A percentile compares a stretch with the other conserved stretches of the same genome.
Evolutionary conservation across 331 rosid species (phyloP).

Genomic region (Malus hybrid): DNA sequence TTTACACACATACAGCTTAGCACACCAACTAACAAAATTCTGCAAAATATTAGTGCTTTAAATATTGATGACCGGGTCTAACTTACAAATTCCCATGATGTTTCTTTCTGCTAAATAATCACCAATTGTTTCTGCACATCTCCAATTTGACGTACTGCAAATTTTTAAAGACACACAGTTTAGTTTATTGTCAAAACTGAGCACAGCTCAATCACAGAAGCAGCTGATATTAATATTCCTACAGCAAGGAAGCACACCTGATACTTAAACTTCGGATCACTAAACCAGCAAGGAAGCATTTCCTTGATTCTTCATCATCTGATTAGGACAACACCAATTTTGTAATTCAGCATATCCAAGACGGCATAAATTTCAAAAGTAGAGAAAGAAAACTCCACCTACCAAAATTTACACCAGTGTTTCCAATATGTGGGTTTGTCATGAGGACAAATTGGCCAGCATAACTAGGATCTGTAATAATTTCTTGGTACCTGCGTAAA

Average conservation of each 20-base stretch:
- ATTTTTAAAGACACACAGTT: not conserved
- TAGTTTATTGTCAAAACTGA: not conserved
- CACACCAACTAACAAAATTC: not conserved
- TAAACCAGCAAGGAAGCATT: constrained; percentile 74
- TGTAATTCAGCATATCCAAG: constrained; percentile 7
- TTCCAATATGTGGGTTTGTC: constrained; percentile 95
- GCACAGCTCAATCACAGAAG: not conserved
- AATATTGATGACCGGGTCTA: not conserved
- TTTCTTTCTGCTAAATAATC: constrained; percentile 69
- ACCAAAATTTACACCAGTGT: constrained; percentile 90
- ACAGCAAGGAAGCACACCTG: constrained; percentile 32
- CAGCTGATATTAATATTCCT: not conserved
- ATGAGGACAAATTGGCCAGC: constrained; percentile 94
- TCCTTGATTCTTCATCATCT: constrained; percentile 84
- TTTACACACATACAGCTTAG: not conserved
- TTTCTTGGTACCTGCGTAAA: constrained; percentile 78
- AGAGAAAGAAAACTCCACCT: constrained; percentile 12
- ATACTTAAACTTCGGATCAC: constrained; percentile 75
- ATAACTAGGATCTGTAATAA: constrained; percentile 91
- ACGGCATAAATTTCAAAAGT: not conserved
- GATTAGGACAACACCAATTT: constrained; percentile 3
- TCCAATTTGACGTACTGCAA: constrained; percentile 81
- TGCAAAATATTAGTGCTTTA: not conserved
- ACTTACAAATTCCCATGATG: constrained; percentile 89
- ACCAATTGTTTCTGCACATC: constrained; percentile 53